Percentiles rank a stretch among this genome's conserved stretches.
Conservation (phyloP, 2,329 filamentous ascomycete genomes). For the Pseudohalonectria lignicola region DNA sequence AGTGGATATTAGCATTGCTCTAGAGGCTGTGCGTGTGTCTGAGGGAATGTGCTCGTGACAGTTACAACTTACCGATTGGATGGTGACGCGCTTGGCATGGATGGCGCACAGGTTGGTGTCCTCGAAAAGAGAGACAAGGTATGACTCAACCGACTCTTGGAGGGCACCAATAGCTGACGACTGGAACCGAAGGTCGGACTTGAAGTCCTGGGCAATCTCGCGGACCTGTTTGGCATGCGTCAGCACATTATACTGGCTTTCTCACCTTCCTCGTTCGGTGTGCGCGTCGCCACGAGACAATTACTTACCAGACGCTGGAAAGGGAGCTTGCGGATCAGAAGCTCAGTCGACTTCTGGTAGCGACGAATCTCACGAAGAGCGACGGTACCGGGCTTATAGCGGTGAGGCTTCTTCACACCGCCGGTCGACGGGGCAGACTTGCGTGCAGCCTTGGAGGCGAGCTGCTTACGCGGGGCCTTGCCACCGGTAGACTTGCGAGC, state of each 20-base stretch:
- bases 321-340: conserved; percentile 92
- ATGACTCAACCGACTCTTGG: conserved; percentile 97
- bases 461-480: conserved; percentile 85
- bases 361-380: conserved; percentile 97
- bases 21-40: too few species aligned
- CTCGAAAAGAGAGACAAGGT: conserved; percentile 95
- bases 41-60: too few species aligned
- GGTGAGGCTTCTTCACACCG: conserved; percentile 92
- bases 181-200: conserved; percentile 94
- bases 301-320: conserved; percentile 86
- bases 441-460: conserved; percentile 97
- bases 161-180: conserved; percentile 94
- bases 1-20: conserved; percentile 33
- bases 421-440: conserved; percentile 97
- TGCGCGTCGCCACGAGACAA: too few species aligned
- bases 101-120: conserved; percentile 98
- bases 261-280: too few species aligned
- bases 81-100: conserved; percentile 98
- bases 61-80: conserved; percentile 52
- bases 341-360: conserved; percentile 95
- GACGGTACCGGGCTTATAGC: conserved; percentile 85
- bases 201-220: conserved; percentile 95
- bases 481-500: conserved; percentile 70
- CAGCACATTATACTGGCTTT: too few species aligned
- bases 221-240: conserved; percentile 43